Conservation (phyloP, 2,329 filamentous ascomycete species). For the Alternaria conjuncta region DNA sequence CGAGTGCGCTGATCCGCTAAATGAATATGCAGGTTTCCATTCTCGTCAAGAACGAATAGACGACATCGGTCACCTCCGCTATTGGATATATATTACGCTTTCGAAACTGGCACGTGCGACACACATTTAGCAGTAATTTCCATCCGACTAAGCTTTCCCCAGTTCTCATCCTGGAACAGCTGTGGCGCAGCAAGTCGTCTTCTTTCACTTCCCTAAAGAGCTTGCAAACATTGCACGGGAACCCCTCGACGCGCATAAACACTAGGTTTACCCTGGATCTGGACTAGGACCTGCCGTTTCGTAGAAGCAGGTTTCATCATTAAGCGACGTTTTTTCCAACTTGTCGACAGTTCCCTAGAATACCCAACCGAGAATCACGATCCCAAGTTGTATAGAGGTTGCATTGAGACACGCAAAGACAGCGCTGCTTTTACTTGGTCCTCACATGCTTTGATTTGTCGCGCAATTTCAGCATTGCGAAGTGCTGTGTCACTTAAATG, state of each 20-base stretch:
- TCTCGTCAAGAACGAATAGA: background rate
- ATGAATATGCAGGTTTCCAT: background rate
- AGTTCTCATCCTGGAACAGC: background rate
- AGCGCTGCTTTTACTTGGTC: background rate
- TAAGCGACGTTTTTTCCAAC: background rate
- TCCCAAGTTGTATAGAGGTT: background rate
- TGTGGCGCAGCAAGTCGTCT: background rate
- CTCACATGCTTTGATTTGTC: background rate
- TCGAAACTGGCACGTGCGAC: background rate
- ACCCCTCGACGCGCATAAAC: background rate
- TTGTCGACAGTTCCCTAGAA: background rate
- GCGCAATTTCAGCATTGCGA: background rate
- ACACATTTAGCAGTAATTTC: background rate
- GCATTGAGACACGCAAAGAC: background rate
- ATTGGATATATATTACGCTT: background rate
- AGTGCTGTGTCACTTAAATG: background rate
- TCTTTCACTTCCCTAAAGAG: background rate
- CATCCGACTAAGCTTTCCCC: background rate
- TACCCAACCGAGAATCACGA: background rate
- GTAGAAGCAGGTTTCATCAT: background rate
- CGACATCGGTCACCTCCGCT: background rate
- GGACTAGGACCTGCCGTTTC: background rate
- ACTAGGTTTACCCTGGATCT: background rate
- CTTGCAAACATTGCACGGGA: background rate
- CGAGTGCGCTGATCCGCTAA: background rate